Base-by-base conservation (phyloP, 805 yeast genomes). In the Scheffersomyces stipitis region DNA sequence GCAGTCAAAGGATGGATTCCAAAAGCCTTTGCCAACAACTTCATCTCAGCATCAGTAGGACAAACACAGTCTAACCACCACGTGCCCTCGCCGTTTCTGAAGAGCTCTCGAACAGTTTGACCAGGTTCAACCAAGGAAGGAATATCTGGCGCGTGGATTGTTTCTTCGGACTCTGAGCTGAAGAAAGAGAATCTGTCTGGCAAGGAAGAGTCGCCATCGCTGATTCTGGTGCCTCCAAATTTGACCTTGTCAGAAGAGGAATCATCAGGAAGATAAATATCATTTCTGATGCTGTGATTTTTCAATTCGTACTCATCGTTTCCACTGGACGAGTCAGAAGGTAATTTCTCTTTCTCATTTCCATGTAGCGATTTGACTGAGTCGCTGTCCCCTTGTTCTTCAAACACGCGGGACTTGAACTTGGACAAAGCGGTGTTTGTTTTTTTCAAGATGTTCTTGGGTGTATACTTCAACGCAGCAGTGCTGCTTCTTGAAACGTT, bases 1-100 rank as follows among this genome's bases (percentile, higher is more conserved):
- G 96, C 89, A 0, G 99, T 91, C 71, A 91, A 80, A 20, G 99
- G 99, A 70, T 91, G 99, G 64, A 91, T 87, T 7, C 96, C 96
- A 62, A 91, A 91, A 0, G 97, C 93, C 52, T 90, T 90, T 7
- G 96, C 83, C 28, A 93, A 60, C 51, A 86, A 81, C 56, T 85
- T 85, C 96, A 93, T 88, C 64, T 93, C 99, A 15, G 81, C 81
- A 56, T 91, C 98, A 0, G 96, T 87, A 4, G 99, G 98, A 54
- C 96, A 84, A 28, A 80, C 71, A 57, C 97, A 89, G 60, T 93
- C 97, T 30, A 93, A 68, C 97, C 62, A 56, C 62, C 62, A 56
- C 1, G 60, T 56, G 26, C 52, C 49, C 18, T 54, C 58, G 6
- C 62, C 62, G 30, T 48, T 46, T 15, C 48, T 42, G 49, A 56